Conservation (phyloP, 2,329 filamentous ascomycete species). For the Fusarium graminum region DNA sequence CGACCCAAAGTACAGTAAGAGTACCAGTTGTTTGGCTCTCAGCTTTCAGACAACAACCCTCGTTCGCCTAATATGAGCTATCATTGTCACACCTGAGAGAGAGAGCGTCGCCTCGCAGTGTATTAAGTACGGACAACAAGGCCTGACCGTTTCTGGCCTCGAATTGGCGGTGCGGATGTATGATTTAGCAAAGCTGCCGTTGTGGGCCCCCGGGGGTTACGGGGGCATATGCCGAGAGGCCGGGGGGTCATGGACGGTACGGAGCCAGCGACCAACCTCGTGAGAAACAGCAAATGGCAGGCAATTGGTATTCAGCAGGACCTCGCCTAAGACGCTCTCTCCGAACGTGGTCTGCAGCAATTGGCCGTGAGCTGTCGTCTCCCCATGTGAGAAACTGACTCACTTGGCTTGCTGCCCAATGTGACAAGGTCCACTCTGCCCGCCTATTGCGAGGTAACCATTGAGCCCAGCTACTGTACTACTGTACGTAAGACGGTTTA, state of each 20-base stretch:
- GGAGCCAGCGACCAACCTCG: slow-evolving; percentile 27
- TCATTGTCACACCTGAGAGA: slow-evolving; percentile 31
- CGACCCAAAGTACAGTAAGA: slow-evolving; percentile 7
- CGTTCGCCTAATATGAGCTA: slow-evolving; percentile 25
- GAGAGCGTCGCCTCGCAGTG: slow-evolving; percentile 18
- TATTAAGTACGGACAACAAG: slow-evolving; percentile 32
- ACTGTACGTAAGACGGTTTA: slow-evolving; percentile 31
- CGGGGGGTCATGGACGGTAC: slow-evolving; percentile 15
- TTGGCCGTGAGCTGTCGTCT: slow-evolving; percentile 41
- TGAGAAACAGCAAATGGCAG: slow-evolving; percentile 6
- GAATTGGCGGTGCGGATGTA: slow-evolving; percentile 33
- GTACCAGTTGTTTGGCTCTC: slow-evolving; percentile 26
- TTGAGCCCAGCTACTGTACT: neutral
- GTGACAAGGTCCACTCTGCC: slow-evolving; percentile 34
- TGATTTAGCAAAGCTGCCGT: slow-evolving; percentile 23
- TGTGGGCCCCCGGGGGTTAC: slow-evolving; percentile 37
- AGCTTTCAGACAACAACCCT: slow-evolving; percentile 15
- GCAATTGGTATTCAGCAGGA: slow-evolving; percentile 23
- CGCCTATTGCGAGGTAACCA: slow-evolving; percentile 25
- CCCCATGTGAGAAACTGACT: slow-evolving; percentile 26
- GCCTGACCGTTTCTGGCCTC: slow-evolving; percentile 14
- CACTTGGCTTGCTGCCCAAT: slow-evolving; percentile 50
- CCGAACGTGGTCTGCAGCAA: slow-evolving; percentile 45
- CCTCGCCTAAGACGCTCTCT: slow-evolving; percentile 13
- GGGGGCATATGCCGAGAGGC: slow-evolving; percentile 29